Base-by-base conservation (phyloP, 75 land plant species). In the Cryptomeria japonica region DNA sequence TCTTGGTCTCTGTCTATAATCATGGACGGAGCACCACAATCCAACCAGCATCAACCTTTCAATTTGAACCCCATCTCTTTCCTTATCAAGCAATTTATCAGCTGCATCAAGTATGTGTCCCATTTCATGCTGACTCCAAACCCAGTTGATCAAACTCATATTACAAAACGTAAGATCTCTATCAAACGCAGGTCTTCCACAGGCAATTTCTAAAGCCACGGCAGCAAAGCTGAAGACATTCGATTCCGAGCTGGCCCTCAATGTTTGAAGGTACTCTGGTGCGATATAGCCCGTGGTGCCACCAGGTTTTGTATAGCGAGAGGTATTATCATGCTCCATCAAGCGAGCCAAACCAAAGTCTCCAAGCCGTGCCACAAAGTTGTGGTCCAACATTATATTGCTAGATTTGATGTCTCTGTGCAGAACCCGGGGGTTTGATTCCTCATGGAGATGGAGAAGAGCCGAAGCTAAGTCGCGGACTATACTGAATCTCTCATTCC, bases 41-140 rank as follows among this genome's bases (percentile, higher is more conserved):
- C 88, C 88, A 32, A 86, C 6, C 19, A 87, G 5, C 56, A 87
- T 32, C 19, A 80, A 47, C 7, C 12, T 56, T 56, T 41, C 16
- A 32, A 82, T 82, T 5, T 84, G 8, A 4, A 1, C 11, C 19
- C 25, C 14, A 8, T 56, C 61, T 16, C 14, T 19, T 56, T 56
- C 61, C 61, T 38, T 88, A 0, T 14, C 83, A 32, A 94, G 90
- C 83, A 77, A 32, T 16, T 12, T 41, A 86, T 96, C 97, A 22
- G 91, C 93, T 10, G 94, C 93, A 8, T 91, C 92, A 2, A 89
- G 76, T 2, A 96, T 77, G 39, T 70, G 84, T 2, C 86, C 89
- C 22, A 90, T 90, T 2, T 91, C 83, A 87, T 91, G 64, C 13
- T 90, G 86, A 28, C 58, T 85, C 98, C 98, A 95, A 34, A 94